phyloP scores from a whole-genome alignment of 2,329 filamentous ascomycete species.

The Neonectria magnoliae region DNA sequence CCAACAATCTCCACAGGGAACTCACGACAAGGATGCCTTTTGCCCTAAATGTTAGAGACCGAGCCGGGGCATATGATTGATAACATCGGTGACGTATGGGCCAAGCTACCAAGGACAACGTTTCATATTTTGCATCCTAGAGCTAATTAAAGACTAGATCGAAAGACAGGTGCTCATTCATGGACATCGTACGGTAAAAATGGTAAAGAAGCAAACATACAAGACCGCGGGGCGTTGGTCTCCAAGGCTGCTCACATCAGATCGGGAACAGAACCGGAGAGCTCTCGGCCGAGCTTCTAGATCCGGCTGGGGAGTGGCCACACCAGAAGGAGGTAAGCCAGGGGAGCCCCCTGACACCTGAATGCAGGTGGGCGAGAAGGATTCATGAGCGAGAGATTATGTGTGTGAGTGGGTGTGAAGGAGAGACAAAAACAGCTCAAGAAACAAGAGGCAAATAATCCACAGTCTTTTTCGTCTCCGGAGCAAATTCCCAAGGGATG shows the following conservation, averaged over 20 bases:
- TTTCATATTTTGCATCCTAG: too few relatives aligned
- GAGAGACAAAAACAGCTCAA: background rate
- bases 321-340: conserved; percentile 4
- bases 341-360: conserved; percentile 1
- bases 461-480: background rate
- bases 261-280: background rate
- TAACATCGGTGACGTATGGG: background rate
- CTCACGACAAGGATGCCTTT: background rate
- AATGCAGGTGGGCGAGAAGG: background rate
- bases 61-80: background rate
- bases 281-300: conserved; percentile 6
- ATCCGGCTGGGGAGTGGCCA: conserved; percentile 2
- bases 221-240: background rate
- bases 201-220: background rate
- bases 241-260: background rate
- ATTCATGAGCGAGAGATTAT: background rate
- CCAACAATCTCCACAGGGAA: background rate
- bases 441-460: background rate
- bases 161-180: background rate
- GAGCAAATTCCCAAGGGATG: background rate
- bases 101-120: background rate
- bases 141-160: too few relatives aligned
- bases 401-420: background rate
- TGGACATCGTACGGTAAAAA: conserved; percentile 5
- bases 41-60: background rate